Evolutionary conservation across 2,329 filamentous ascomycete genomes (phyloP).

Genomic region (Biscogniauxia mediterranea): DNA sequence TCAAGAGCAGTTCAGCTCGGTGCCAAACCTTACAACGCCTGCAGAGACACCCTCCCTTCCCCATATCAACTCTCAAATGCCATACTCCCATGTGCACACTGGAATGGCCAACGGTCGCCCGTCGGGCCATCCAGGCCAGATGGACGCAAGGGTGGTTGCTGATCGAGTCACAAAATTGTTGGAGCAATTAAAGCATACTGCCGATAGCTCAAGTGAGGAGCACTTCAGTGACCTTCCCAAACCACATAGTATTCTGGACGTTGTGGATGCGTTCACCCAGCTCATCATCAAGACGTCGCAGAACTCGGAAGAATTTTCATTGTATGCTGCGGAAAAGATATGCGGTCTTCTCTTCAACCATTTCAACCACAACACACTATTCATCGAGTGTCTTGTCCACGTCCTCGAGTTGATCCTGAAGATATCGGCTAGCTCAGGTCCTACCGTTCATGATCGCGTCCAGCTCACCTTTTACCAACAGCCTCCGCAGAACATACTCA

Average conservation of each 20-base stretch:
- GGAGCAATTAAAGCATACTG: conserved; percentile 54
- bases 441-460: conserved; percentile 53
- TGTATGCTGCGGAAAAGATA: conserved; percentile 60
- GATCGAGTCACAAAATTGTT: conserved; percentile 59
- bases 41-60: conserved; percentile 58
- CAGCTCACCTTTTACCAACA: conserved; percentile 56
- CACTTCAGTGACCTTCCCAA: conserved; percentile 60
- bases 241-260: conserved; percentile 58
- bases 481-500: conserved; percentile 54
- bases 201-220: conserved; percentile 53
- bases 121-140: conserved; percentile 39
- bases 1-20: conserved; percentile 57
- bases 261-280: conserved; percentile 60
- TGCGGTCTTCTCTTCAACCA: conserved; percentile 53
- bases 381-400: conserved; percentile 61
- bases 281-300: conserved; percentile 63
- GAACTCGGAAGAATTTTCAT: conserved; percentile 57
- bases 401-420: conserved; percentile 60
- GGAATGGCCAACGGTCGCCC: conserved; percentile 52
- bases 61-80: conserved; percentile 51
- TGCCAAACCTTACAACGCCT: conserved; percentile 58
- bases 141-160: conserved; percentile 52
- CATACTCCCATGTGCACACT: conserved; percentile 54
- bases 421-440: conserved; percentile 48
- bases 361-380: conserved; percentile 53